Evolutionary conservation across 768 basidiomycete species (phyloP), one percentile per base, ranked within the genome.

Genomic region (Galerina marginata): DNA sequence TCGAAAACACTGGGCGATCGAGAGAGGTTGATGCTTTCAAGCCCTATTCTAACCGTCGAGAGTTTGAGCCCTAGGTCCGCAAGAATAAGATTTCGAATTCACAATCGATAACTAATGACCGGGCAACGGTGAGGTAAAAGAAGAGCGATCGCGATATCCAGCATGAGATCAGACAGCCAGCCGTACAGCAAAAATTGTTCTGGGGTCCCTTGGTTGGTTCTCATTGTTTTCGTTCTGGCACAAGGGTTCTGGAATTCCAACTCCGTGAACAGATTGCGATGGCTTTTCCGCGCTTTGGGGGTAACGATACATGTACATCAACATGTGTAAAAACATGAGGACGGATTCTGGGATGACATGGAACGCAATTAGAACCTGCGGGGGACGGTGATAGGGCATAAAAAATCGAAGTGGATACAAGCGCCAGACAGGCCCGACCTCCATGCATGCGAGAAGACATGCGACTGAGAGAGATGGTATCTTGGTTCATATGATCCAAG

Each of bases 301-400:
- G 53, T 51, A 64, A 54, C 63, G 59, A 61, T 43, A 65, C 47
- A 40, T 33, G 59, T 54, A 61, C 68, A 77, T 76, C 74, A 76
- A 73, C 77, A 79, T 75, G 78, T 69, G 78, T 67, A 59, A 54
- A 65, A 74, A 73, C 76, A 79, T 75, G 78, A 77, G 78, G 78
- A 70, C 56, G 56, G 50, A 55, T 56, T 59, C 54, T 52, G 51
- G 60, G 62, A 43, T 62, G 62, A 61, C 62, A 67, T 65, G 60
- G 62, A 64, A 61, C 36, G 15, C 40, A 54, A 55, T 63, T 46
- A 58, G 61, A 63, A 58, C 49, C 57, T 36, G 40, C 47, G 42
- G 55, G 20, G 37, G 59, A 40, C 37, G 56, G 40, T 38, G 55
- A 56, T 51, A 52, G 46, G 50, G 42, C 43, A 49, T 37, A 46